Evolutionary conservation across 1,284 basidiomycete genomes (phyloP).

Genomic region (Ceratobasidium sp.): DNA sequence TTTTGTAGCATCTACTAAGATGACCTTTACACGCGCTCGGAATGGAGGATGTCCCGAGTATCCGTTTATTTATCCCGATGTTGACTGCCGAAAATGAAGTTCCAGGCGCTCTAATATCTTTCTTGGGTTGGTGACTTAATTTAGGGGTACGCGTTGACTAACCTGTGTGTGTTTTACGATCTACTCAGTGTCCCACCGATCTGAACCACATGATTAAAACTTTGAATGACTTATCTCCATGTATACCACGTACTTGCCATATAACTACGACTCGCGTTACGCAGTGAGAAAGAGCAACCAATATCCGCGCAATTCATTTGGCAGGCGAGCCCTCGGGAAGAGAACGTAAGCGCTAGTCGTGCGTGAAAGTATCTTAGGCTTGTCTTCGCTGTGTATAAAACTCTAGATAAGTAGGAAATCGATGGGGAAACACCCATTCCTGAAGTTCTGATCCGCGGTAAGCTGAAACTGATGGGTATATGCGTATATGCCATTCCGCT

Average conservation of each 20-base stretch:
- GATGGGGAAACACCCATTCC: neutral
- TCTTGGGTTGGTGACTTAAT: neutral
- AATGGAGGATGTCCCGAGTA: conserved; percentile 48
- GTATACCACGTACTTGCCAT: no score
- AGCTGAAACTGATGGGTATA: no score
- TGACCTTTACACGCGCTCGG: conserved; percentile 46
- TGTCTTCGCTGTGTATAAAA: no score
- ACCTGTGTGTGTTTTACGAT: neutral
- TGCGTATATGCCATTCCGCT: no score
- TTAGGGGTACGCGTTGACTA: conserved; percentile 7
- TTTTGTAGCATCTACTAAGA: conserved; percentile 47
- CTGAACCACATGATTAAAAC: conserved; percentile 51
- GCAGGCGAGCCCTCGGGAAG: no score
- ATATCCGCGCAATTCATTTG: no score
- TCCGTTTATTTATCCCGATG: conserved; percentile 35
- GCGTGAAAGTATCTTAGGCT: no score
- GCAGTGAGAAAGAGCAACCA: no score
- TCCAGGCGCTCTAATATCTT: neutral
- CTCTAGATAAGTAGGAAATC: no score
- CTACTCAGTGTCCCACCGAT: neutral
- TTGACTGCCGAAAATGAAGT: conserved; percentile 25
- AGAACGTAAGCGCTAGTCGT: no score
- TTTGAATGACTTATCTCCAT: no score
- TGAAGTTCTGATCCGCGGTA: neutral
- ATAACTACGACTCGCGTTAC: no score